A percentile compares a stretch with the other conserved stretches of the same genome.
Conservation (phyloP, 2,329 filamentous ascomycete genomes). For the Stagonosporopsis chrysanthemi region DNA sequence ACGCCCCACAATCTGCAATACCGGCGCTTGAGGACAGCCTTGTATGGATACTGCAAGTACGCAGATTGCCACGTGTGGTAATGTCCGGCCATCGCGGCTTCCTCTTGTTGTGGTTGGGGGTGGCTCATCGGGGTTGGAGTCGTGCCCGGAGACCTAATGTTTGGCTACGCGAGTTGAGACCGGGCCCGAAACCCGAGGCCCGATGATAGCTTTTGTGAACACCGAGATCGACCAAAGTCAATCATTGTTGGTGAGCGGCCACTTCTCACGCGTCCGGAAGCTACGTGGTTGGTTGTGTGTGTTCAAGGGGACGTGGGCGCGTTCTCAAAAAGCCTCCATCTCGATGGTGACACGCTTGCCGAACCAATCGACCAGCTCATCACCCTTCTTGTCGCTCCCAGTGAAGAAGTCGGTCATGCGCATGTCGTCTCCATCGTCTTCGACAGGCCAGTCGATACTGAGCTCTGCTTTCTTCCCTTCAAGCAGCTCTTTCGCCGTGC, state of each 20-base stretch:
- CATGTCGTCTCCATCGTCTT: constrained; percentile 71
- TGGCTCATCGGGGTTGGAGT: constrained; percentile 18
- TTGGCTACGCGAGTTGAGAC: constrained; percentile 11
- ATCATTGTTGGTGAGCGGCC: neutral
- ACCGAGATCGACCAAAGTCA: constrained; percentile 3
- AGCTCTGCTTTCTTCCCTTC: constrained; percentile 74
- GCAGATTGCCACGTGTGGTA: constrained; percentile 9
- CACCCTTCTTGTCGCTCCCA: constrained; percentile 55
- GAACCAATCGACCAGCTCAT: constrained; percentile 83
- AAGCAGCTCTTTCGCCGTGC: constrained; percentile 90
- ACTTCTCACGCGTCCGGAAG: neutral
- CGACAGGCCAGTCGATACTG: constrained; percentile 85
- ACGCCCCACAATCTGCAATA: constrained; percentile 15
- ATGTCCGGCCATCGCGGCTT: constrained; percentile 6
- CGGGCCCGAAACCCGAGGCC: constrained; percentile 21
- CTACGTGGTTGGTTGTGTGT: neutral
- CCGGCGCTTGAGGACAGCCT: constrained; percentile 13
- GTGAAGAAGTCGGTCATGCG: constrained; percentile 80
- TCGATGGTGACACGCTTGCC: constrained; percentile 74
- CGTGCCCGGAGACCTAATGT: constrained; percentile 11
- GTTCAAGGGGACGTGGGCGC: neutral
- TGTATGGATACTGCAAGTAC: constrained; percentile 14
- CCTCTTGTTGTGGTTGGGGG: constrained; percentile 11
- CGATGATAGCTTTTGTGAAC: neutral
- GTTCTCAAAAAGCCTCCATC: constrained; percentile 72